phyloP scores from a whole-genome alignment of 257 asterid species.

The Capsicum chinense region DNA sequence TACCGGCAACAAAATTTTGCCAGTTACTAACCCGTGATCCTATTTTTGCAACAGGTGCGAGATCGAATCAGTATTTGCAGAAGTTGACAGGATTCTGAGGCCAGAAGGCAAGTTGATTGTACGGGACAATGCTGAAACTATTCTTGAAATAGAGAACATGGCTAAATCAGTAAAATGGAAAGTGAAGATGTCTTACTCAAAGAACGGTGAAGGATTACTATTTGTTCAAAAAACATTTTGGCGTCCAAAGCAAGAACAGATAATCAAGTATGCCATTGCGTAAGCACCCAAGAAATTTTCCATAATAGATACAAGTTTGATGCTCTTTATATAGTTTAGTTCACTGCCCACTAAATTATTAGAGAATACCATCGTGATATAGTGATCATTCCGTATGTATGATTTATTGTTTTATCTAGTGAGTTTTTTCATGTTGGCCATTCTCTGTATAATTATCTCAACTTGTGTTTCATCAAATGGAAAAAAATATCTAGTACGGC shows the following conservation, averaged over 20 bases:
- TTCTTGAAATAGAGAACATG: constrained; percentile 33
- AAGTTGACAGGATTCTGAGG: constrained; percentile 37
- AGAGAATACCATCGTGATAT: not conserved
- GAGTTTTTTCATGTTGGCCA: constrained; percentile 6
- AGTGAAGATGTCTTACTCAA: constrained; percentile 32
- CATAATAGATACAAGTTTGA: constrained; percentile 8
- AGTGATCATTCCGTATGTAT: not conserved
- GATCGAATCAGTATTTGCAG: constrained; percentile 31
- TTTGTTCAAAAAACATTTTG: constrained; percentile 33
- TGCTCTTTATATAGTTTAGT: constrained; percentile 12
- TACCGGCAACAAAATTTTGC: not conserved
- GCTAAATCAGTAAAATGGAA: constrained; percentile 33
- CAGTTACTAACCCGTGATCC: not conserved
- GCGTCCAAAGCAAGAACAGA: constrained; percentile 35
- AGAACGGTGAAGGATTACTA: constrained; percentile 35
- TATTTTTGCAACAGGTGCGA: constrained; percentile 25
- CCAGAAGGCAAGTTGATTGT: constrained; percentile 36
- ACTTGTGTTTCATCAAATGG: constrained; percentile 18
- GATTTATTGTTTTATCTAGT: constrained; percentile 1
- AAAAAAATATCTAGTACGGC: not conserved
- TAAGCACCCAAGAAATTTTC: constrained; percentile 3
- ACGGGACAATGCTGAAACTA: constrained; percentile 34
- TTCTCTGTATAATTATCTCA: constrained; percentile 26
- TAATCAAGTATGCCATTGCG: constrained; percentile 30
- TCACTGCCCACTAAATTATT: constrained; percentile 15